phyloP scores from a whole-genome alignment of 371 early-diverging fungal genomes.

The Mortierella sp. region DNA sequence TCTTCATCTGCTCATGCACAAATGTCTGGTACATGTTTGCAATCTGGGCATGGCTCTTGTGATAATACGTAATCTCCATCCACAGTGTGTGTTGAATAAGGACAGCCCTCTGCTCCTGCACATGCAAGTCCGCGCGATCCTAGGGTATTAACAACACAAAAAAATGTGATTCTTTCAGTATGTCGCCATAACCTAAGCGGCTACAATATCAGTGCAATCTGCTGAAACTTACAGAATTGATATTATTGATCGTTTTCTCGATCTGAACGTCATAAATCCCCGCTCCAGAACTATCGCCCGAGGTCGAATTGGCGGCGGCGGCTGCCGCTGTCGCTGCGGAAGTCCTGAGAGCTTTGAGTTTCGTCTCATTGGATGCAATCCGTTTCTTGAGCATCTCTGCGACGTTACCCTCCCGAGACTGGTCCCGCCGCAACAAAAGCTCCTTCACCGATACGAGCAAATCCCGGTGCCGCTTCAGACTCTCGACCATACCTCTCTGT shows the following conservation, averaged over 20 bases:
- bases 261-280: slow-evolving; percentile 29
- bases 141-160: slow-evolving; percentile 14
- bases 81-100: slow-evolving; percentile 57
- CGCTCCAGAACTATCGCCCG: not conserved
- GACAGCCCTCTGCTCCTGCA: slow-evolving; percentile 49
- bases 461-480: slow-evolving; percentile 77
- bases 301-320: slow-evolving; percentile 8
- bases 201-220: not conserved
- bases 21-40: slow-evolving; percentile 72
- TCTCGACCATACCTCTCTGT: slow-evolving; percentile 69
- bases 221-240: slow-evolving; percentile 14
- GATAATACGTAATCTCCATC: slow-evolving; percentile 56
- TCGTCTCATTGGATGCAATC: slow-evolving; percentile 51
- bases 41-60: slow-evolving; percentile 62
- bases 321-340: slow-evolving; percentile 28
- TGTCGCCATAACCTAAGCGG: too few species aligned
- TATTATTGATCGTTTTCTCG: slow-evolving; percentile 37
- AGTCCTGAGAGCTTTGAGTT: slow-evolving; percentile 29
- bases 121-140: slow-evolving; percentile 54
- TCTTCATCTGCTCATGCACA: slow-evolving; percentile 67
- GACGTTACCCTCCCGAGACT: slow-evolving; percentile 4
- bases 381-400: slow-evolving; percentile 54
- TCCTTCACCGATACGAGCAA: slow-evolving; percentile 73
- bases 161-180: too few species aligned
- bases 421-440: slow-evolving; percentile 44